Evolutionary conservation across 805 yeast genomes (phyloP).

Genomic region (Wickerhamomyces sydowiorum): DNA sequence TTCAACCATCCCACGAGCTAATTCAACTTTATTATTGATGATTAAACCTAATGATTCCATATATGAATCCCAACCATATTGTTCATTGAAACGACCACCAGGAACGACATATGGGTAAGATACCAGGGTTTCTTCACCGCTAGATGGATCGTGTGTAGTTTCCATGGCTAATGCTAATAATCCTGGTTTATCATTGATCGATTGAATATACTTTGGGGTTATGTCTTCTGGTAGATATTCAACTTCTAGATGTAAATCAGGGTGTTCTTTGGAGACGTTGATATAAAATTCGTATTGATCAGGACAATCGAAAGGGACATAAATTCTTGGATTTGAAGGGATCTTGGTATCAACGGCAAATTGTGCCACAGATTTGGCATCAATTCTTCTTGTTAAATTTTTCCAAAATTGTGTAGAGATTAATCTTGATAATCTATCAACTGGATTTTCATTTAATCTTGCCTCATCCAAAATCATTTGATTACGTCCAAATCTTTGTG

Average conservation of each 20-base stretch:
- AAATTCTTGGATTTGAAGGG: slow-evolving; percentile 65
- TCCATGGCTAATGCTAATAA: slow-evolving; percentile 74
- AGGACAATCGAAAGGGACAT: slow-evolving; percentile 61
- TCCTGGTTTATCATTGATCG: slow-evolving; percentile 81
- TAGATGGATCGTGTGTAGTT: slow-evolving; percentile 41
- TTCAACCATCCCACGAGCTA: slow-evolving; percentile 87
- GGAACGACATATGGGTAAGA: slow-evolving; percentile 92
- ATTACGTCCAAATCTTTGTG: slow-evolving; percentile 72
- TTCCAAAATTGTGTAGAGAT: slow-evolving; percentile 80
- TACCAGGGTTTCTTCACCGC: slow-evolving; percentile 43
- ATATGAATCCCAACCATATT: slow-evolving; percentile 98
- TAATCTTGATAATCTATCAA: slow-evolving; percentile 64
- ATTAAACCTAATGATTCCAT: slow-evolving; percentile 84
- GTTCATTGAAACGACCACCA: slow-evolving; percentile 94
- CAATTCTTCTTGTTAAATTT: slow-evolving; percentile 65
- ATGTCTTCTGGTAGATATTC: slow-evolving; percentile 70
- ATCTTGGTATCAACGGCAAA: slow-evolving; percentile 81
- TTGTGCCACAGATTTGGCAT: slow-evolving; percentile 50
- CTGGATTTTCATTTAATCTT: slow-evolving; percentile 83
- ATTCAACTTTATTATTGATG: slow-evolving; percentile 54
- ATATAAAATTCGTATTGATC: slow-evolving; percentile 71
- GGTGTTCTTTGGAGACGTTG: slow-evolving; percentile 46
- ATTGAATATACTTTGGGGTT: slow-evolving; percentile 71
- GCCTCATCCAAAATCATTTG: slow-evolving; percentile 79
- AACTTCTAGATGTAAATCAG: slow-evolving; percentile 60